Evolutionary conservation across 129 eudicot species (phyloP).

Genomic region (Scalesia atractyloides): DNA sequence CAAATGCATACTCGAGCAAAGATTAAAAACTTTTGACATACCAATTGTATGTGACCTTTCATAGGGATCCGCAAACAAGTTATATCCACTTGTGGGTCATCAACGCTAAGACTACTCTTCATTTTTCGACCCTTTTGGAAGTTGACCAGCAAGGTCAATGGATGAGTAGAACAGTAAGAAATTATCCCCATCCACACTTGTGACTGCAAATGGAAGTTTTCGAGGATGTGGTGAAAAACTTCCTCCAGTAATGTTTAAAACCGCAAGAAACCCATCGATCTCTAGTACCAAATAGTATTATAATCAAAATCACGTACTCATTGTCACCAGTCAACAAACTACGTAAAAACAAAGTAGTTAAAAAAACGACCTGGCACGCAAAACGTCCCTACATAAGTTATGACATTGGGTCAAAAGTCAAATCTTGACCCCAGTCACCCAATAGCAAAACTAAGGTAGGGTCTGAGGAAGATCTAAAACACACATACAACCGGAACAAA

Average conservation of each 20-base stretch:
- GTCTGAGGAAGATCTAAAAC: too few species aligned
- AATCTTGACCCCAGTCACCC: constrained; percentile 48
- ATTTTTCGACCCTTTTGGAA: constrained; percentile 43
- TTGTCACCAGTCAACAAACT: neutral
- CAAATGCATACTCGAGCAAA: neutral
- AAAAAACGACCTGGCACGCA: constrained; percentile 65
- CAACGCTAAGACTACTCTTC: constrained; percentile 52
- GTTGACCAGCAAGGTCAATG: constrained; percentile 57
- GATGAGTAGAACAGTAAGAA: constrained; percentile 81
- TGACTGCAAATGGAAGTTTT: constrained; percentile 90
- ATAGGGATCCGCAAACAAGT: constrained; percentile 77
- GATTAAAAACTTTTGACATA: constrained; percentile 26
- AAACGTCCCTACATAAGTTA: constrained; percentile 48
- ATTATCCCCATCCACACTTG: constrained; percentile 89
- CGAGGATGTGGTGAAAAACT: constrained; percentile 86
- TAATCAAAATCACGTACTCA: constrained; percentile 7
- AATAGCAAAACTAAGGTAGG: neutral
- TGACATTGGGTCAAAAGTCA: constrained; percentile 40
- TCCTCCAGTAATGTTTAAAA: constrained; percentile 84
- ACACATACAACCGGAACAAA: too few species aligned
- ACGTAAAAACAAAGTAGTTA: neutral
- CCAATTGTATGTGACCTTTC: constrained; percentile 96
- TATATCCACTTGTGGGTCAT: constrained; percentile 54
- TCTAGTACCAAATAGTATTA: constrained; percentile 45
- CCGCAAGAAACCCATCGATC: constrained; percentile 97